phyloP scores from a whole-genome alignment of 2,329 filamentous ascomycete genomes.

The Laburnicola sp. region DNA sequence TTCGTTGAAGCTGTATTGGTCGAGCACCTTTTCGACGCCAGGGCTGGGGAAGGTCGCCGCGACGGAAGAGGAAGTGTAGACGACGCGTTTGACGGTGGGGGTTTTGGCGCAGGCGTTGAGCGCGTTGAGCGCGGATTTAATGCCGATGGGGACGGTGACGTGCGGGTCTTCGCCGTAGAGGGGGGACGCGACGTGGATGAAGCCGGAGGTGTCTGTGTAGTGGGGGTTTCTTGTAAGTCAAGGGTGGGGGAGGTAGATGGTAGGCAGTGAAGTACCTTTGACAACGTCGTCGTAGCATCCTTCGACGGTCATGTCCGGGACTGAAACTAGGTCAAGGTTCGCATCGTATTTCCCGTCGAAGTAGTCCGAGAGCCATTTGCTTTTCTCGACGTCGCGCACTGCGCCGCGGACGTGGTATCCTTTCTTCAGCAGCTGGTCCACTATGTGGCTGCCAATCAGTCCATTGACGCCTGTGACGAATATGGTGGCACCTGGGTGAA shows the following conservation, averaged over 20 bases:
- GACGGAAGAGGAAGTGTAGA: conserved; percentile 50
- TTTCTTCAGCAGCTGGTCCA: conserved; percentile 32
- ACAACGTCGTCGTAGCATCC: conserved; percentile 32
- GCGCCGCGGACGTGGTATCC: conserved; percentile 44
- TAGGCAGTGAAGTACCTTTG: conserved; percentile 23
- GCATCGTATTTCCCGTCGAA: conserved; percentile 31
- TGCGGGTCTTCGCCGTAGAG: conserved; percentile 44
- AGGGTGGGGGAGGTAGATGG: background rate
- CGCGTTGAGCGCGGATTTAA: conserved; percentile 44
- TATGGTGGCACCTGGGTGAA: conserved; percentile 31
- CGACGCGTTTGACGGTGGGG: conserved; percentile 48
- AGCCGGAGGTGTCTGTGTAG: conserved; percentile 37
- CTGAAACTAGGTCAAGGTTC: conserved; percentile 34
- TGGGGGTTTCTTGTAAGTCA: background rate
- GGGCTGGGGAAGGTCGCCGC: conserved; percentile 42
- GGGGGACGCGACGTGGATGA: conserved; percentile 53
- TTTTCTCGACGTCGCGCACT: conserved; percentile 35
- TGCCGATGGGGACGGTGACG: conserved; percentile 47
- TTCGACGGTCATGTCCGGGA: conserved; percentile 33
- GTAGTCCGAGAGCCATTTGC: conserved; percentile 34
- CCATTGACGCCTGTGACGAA: conserved; percentile 45
- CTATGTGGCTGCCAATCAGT: conserved; percentile 39
- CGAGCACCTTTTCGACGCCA: conserved; percentile 36
- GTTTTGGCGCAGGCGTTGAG: conserved; percentile 49
- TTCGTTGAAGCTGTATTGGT: conserved; percentile 45